Base-by-base conservation (phyloP, 805 yeast species). In the Jamesozyma lodderae region DNA sequence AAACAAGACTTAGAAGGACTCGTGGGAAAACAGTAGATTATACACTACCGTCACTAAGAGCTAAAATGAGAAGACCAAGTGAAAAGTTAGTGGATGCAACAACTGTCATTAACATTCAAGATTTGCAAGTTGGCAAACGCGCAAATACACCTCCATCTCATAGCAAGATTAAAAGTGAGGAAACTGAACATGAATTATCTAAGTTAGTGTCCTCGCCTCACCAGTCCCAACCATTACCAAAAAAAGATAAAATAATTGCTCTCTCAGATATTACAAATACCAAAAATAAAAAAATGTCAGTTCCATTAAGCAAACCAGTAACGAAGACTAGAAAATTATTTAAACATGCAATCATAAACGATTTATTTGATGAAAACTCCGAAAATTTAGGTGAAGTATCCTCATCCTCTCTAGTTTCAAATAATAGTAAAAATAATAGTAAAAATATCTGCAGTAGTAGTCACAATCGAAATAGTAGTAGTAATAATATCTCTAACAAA, bases 21-120 rank as follows among this genome's bases (percentile, higher is more conserved):
- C 62, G 76, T 17, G 70, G 76, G 4, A 74, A 71, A 41, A 68
- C 71, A 9, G 74, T 84, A 5, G 74, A 77, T 53, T 84, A 84
- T 49, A 75, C 76, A 15, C 66, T 76, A 24, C 86, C 87, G 0
- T 76, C 88, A 1, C 57, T 81, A 37, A 65, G 81, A 28, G 72
- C 70, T 13, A 82, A 81, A 52, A 69, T 80, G 79, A 70, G 94
- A 52, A 67, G 90, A 46, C 76, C 75, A 24, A 66, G 77, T 0
- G 79, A 65, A 22, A 67, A 69, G 44, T 61, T 77, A 31, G 75
- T 74, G 3, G 83, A 76, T 55, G 87, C 87, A 1, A 75, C 79
- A 1, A 64, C 68, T 2, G 45, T 56, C 20, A 49, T 52, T 3
- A 53, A 59, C 47, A 54, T 62, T 16, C 62, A 63, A 22, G 62